These are phyloP conservation scores for Metarhizium brunneum DNA, from an alignment of 2,329 filamentous ascomycete species.

Conservation along the genomic window DNA sequence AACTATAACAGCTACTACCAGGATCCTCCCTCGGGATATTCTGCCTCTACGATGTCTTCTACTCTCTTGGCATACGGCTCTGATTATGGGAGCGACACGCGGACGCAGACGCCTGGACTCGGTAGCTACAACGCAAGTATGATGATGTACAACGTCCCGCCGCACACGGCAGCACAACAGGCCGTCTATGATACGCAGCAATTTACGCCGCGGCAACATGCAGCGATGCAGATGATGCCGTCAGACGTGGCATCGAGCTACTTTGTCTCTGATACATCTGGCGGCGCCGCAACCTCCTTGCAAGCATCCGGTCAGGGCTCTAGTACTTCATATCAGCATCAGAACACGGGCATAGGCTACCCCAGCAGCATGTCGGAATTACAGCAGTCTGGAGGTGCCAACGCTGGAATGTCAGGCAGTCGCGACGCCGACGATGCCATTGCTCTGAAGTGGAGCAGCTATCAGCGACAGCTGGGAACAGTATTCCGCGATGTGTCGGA, in stretches of 20 bases:
- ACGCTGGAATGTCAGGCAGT: slow-evolving; percentile 35
- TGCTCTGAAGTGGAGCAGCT: slow-evolving; percentile 60
- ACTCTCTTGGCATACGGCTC: slow-evolving; percentile 48
- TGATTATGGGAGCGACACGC: slow-evolving; percentile 55
- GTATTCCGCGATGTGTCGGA: slow-evolving; percentile 64
- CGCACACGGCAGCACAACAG: slow-evolving; percentile 50
- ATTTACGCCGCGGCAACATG: slow-evolving; percentile 67
- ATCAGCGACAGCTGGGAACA: slow-evolving; percentile 50
- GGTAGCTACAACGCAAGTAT: slow-evolving; percentile 51
- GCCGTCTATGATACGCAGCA: slow-evolving; percentile 68
- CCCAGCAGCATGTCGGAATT: slow-evolving; percentile 36
- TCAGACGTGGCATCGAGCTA: slow-evolving; percentile 54
- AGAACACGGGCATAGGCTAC: slow-evolving; percentile 48
- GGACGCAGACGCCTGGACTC: slow-evolving; percentile 46
- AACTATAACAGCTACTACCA: slow-evolving; percentile 52
- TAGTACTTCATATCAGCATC: slow-evolving; percentile 54
- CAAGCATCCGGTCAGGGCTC: slow-evolving; percentile 39
- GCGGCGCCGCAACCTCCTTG: slow-evolving; percentile 45
- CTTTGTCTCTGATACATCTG: slow-evolving; percentile 38
- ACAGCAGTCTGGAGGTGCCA: slow-evolving; percentile 7
- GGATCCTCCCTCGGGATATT: slow-evolving; percentile 41
- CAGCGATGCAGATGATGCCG: slow-evolving; percentile 62
- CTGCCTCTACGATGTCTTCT: slow-evolving; percentile 48
- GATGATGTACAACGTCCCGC: slow-evolving; percentile 72
- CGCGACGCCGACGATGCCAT: slow-evolving; percentile 48